These are phyloP conservation scores for Xylaria curta DNA, from an alignment of 495 filamentous ascomycete species.

Conservation along the genomic window DNA sequence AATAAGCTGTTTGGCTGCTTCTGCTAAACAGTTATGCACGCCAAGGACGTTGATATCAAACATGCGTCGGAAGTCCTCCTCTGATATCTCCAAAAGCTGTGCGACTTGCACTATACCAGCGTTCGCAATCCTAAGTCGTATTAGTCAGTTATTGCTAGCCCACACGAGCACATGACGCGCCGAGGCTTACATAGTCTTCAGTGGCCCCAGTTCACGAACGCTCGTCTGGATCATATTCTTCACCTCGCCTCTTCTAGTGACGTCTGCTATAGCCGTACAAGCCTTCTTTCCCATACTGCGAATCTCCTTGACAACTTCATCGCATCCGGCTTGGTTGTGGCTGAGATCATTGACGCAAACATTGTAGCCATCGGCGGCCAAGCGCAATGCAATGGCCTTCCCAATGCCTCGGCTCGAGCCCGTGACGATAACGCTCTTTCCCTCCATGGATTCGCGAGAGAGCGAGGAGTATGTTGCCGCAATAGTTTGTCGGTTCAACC, in stretches of 20 bases:
- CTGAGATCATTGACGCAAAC: constrained; percentile 66
- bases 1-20: constrained; percentile 62
- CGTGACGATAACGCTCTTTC: constrained; percentile 61
- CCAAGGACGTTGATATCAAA: constrained; percentile 63
- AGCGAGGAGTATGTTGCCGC: constrained; percentile 21
- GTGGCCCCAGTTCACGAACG: constrained; percentile 55
- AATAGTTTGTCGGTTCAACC: background rate
- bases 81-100: constrained; percentile 56
- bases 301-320: constrained; percentile 59
- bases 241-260: constrained; percentile 58
- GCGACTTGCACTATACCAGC: constrained; percentile 65
- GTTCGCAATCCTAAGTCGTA: constrained; percentile 54
- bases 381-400: constrained; percentile 64
- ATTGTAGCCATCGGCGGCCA: constrained; percentile 65
- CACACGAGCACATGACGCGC: background rate
- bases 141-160: background rate
- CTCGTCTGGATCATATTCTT: constrained; percentile 54
- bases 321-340: constrained; percentile 51
- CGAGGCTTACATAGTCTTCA: constrained; percentile 57
- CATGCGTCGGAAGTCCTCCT: constrained; percentile 56
- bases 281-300: constrained; percentile 50
- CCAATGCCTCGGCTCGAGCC: constrained; percentile 65
- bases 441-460: background rate
- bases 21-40: constrained; percentile 63
- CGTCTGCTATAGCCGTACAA: constrained; percentile 58